Conservation (phyloP, 2,329 filamentous ascomycete genomes). For the Aphanoascus verrucosus region DNA sequence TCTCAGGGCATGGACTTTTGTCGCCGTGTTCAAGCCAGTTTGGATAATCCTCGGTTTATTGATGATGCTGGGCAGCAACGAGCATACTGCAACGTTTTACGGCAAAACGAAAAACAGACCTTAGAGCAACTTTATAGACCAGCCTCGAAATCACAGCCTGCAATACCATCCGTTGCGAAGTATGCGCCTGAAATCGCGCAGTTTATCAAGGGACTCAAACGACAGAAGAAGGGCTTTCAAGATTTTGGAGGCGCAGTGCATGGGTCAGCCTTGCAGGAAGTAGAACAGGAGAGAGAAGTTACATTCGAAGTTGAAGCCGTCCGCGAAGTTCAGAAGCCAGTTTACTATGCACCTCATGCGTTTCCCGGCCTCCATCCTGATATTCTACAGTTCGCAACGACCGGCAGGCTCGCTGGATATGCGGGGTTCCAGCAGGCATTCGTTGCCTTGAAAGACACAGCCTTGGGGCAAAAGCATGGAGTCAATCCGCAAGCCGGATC, state of each 20-base stretch:
- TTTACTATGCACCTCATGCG: conserved; percentile 30
- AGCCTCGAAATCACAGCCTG: conserved; percentile 17
- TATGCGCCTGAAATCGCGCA: conserved; percentile 19
- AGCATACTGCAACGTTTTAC: conserved; percentile 37
- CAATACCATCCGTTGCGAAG: conserved; percentile 16
- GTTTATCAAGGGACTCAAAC: conserved; percentile 30
- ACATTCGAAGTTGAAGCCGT: conserved; percentile 48
- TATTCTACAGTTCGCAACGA: conserved; percentile 38
- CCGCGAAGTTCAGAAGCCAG: conserved; percentile 43
- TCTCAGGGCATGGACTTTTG: conserved; percentile 54
- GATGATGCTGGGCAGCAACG: conserved; percentile 25
- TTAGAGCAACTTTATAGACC: conserved; percentile 47
- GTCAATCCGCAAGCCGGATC: conserved; percentile 17
- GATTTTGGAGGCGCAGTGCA: conserved; percentile 38
- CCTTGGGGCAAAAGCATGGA: conserved; percentile 28
- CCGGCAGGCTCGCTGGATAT: conserved; percentile 34
- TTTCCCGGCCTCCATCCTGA: conserved; percentile 42
- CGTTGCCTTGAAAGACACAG: conserved; percentile 32
- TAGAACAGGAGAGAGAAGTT: conserved; percentile 48
- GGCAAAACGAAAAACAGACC: conserved; percentile 46
- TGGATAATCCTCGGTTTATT: conserved; percentile 37
- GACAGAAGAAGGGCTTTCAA: conserved; percentile 29
- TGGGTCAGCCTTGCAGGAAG: conserved; percentile 49
- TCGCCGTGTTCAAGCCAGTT: conserved; percentile 42
- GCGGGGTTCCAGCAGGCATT: conserved; percentile 37